phyloP scores from a whole-genome alignment of 148 eudicot genomes.

The Camellia sinensis region DNA sequence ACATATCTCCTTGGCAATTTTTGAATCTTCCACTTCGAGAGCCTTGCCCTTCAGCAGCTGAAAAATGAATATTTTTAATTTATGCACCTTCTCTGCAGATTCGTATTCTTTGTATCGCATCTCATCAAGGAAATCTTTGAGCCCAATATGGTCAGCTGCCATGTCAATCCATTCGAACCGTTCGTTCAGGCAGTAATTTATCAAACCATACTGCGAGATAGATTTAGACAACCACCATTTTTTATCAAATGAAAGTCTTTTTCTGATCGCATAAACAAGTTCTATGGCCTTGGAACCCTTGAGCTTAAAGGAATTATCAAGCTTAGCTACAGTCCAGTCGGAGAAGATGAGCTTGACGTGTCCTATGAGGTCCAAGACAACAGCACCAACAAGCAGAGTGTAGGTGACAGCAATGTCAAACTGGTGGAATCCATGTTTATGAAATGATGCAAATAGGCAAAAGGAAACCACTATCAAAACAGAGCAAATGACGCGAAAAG shows the following conservation, averaged over 20 bases:
- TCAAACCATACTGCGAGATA: background rate
- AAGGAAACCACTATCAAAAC: background rate
- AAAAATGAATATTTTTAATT: background rate
- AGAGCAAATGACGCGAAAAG: background rate
- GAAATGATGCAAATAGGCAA: background rate
- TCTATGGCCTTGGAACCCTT: too few species aligned
- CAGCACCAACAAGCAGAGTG: constrained; percentile 7
- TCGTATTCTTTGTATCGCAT: background rate
- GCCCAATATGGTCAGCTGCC: background rate
- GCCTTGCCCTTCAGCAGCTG: background rate
- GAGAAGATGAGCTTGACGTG: constrained; percentile 8
- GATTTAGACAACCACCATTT: background rate
- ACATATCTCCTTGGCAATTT: background rate
- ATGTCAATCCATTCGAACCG: constrained; percentile 1
- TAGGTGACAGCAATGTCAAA: background rate
- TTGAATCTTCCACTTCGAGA: background rate
- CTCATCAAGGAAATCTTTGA: background rate
- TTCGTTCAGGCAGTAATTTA: constrained; percentile 3
- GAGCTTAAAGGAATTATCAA: background rate
- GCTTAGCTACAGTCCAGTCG: constrained; percentile 4
- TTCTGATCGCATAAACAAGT: background rate
- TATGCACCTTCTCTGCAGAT: background rate
- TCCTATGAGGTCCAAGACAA: background rate
- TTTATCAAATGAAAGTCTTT: background rate
- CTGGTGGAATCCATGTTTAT: background rate